phyloP scores from a whole-genome alignment of 2,329 filamentous ascomycete genomes.

The Parafenestella ontariensis region DNA sequence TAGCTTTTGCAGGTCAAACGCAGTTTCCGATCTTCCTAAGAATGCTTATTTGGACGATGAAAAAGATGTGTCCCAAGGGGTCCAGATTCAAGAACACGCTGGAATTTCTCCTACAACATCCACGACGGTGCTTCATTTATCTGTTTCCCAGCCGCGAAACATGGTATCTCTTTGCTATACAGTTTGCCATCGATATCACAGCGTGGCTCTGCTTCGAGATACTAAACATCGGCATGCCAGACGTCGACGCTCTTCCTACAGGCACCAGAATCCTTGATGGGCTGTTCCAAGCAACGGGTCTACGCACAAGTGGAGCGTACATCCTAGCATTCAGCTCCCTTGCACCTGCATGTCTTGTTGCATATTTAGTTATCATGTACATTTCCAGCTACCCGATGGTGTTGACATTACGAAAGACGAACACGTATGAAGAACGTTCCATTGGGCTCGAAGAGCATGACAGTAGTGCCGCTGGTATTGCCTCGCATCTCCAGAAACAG shows the following conservation, averaged over 20 bases:
- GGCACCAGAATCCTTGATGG: slow-evolving; percentile 67
- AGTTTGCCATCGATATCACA: slow-evolving; percentile 66
- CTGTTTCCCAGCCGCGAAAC: slow-evolving; percentile 70
- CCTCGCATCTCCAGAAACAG: slow-evolving; percentile 66
- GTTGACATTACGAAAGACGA: slow-evolving; percentile 71
- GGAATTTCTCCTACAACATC: slow-evolving; percentile 67
- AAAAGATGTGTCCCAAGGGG: slow-evolving; percentile 53
- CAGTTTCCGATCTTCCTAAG: slow-evolving; percentile 66
- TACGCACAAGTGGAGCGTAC: slow-evolving; percentile 71
- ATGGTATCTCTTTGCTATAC: slow-evolving; percentile 70
- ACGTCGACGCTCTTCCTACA: slow-evolving; percentile 59
- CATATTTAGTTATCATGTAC: slow-evolving; percentile 72
- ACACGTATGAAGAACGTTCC: slow-evolving; percentile 74
- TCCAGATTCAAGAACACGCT: slow-evolving; percentile 56
- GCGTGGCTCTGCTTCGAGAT: slow-evolving; percentile 73
- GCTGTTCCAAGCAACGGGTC: slow-evolving; percentile 67
- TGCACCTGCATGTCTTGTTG: slow-evolving; percentile 64
- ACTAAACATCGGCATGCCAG: slow-evolving; percentile 68
- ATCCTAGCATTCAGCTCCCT: slow-evolving; percentile 66
- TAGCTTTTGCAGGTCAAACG: slow-evolving; percentile 63
- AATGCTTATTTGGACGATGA: slow-evolving; percentile 64
- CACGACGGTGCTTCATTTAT: slow-evolving; percentile 68
- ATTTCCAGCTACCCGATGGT: slow-evolving; percentile 69
- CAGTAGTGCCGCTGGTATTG: slow-evolving; percentile 21
- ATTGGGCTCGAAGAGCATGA: slow-evolving; percentile 63